phyloP scores from a whole-genome alignment of 1,139 yeast genomes.

The Pichia inconspicua region DNA sequence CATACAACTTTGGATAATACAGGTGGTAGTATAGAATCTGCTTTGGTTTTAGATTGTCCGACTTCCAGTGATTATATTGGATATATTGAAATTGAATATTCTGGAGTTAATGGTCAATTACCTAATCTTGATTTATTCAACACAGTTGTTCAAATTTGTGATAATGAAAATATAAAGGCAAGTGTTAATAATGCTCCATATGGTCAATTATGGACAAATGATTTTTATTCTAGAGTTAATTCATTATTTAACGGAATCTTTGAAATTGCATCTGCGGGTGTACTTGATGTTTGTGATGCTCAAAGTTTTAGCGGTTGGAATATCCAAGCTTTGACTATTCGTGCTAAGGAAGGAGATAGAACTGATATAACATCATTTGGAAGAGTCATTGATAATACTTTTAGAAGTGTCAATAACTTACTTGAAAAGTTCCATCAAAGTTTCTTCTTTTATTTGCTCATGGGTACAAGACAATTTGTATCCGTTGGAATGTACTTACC shows the following conservation, averaged over 20 bases:
- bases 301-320: constrained; percentile 97
- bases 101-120: constrained; percentile 89
- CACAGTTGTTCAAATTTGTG: constrained; percentile 62
- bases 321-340: constrained; percentile 79
- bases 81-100: constrained; percentile 67
- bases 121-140: constrained; percentile 90
- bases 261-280: constrained; percentile 65
- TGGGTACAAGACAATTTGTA: constrained; percentile 74
- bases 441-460: constrained; percentile 80
- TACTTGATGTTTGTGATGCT: constrained; percentile 51
- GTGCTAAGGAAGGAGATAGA: constrained; percentile 50
- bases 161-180: constrained; percentile 66
- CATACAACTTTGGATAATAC: constrained; percentile 79
- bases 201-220: constrained; percentile 38
- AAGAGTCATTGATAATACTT: constrained; percentile 76
- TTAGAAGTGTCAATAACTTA: constrained; percentile 85
- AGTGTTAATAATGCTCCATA: constrained; percentile 55
- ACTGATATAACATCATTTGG: constrained; percentile 89
- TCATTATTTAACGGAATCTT: constrained; percentile 59
- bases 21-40: constrained; percentile 95
- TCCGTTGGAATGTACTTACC: constrained; percentile 94
- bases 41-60: constrained; percentile 76
- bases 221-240: constrained; percentile 48
- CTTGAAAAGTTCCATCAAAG: constrained; percentile 96
- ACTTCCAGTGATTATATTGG: constrained; percentile 61